phyloP scores from a whole-genome alignment of 495 filamentous ascomycete genomes.

The Aspergillus kassunensis region DNA sequence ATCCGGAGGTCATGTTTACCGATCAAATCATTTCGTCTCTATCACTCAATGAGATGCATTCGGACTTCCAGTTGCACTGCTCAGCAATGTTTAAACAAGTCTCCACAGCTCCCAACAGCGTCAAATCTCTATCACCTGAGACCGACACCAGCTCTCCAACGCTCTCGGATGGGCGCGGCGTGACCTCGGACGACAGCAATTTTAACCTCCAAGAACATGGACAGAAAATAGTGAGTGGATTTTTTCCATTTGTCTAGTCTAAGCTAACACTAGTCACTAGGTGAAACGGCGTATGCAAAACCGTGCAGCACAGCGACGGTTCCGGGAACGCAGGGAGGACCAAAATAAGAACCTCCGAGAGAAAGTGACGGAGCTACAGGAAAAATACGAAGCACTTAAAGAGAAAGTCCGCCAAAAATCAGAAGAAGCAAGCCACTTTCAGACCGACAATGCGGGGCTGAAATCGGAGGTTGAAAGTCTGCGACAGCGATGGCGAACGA shows the following conservation, averaged over 20 bases:
- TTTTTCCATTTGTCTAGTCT: not conserved
- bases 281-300: slow-evolving; percentile 2
- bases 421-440: not conserved
- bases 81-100: not conserved
- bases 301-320: slow-evolving; percentile 8
- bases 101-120: not conserved
- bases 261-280: not conserved
- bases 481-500: slow-evolving; percentile 2
- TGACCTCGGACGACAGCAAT: not conserved
- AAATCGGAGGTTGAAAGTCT: not conserved
- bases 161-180: not conserved
- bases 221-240: not conserved
- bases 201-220: not conserved
- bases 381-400: not conserved
- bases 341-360: slow-evolving; percentile 2
- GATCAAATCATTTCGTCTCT: no score
- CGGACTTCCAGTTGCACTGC: no score
- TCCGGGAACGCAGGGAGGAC: slow-evolving; percentile 7
- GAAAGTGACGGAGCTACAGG: not conserved
- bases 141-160: not conserved
- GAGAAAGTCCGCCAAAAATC: not conserved
- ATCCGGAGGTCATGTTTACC: no score
- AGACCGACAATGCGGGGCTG: not conserved
- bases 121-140: not conserved
- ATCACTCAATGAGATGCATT: not conserved